Evolutionary conservation across 73 alveolate genomes (phyloP).

Genomic region (Tetrahymena malaccensis): DNA sequence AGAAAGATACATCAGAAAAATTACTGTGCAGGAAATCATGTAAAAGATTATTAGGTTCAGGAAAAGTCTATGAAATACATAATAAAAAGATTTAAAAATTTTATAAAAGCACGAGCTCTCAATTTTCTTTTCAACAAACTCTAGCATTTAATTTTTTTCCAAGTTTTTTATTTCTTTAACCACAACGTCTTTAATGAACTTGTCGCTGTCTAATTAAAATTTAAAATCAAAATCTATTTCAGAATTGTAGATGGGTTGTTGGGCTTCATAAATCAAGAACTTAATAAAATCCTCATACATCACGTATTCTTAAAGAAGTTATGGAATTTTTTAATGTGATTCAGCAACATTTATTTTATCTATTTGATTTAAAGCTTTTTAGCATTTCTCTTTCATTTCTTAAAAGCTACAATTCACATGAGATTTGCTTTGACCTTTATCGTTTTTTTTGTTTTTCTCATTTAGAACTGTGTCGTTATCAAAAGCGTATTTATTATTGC

Average conservation of each 20-base stretch:
- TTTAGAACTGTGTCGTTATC: neutral
- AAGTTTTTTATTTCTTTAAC: neutral
- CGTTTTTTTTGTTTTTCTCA: neutral
- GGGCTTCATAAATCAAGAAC: neutral
- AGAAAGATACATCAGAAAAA: neutral
- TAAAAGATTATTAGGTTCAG: neutral
- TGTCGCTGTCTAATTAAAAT: neutral
- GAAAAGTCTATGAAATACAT: neutral
- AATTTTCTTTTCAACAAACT: neutral
- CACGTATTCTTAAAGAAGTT: neutral
- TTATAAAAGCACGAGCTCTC: neutral
- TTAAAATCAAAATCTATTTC: neutral
- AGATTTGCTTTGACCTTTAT: neutral
- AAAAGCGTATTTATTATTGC: neutral
- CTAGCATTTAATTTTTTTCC: neutral
- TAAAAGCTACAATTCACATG: neutral
- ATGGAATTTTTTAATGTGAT: neutral
- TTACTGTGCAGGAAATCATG: neutral
- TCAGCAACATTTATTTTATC: neutral
- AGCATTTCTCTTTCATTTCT: neutral
- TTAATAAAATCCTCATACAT: neutral
- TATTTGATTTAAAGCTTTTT: neutral
- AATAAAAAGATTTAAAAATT: neutral
- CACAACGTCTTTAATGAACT: neutral
- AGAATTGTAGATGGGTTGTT: neutral